These are phyloP conservation scores for Rhizopogon vulgaris DNA, from an alignment of 768 basidiomycete species.

Conservation along the genomic window DNA sequence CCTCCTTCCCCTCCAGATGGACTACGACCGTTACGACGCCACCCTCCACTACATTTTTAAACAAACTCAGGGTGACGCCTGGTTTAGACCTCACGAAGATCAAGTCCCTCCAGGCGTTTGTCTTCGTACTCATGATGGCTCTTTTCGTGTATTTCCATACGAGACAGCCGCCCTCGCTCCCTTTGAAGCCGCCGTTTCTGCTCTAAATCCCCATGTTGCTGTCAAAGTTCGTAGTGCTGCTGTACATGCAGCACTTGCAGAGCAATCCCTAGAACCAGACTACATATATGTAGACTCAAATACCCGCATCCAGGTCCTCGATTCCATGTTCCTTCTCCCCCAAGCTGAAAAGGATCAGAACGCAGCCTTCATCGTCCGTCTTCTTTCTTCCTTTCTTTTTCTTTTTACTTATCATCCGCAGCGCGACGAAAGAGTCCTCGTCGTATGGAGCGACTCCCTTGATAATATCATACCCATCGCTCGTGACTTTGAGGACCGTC, in stretches of 20 bases:
- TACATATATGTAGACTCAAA: conserved; percentile 43
- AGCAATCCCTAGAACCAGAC: conserved; percentile 21
- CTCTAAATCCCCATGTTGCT: conserved; percentile 50
- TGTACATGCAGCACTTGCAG: conserved; percentile 46
- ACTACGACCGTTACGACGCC: conserved; percentile 30
- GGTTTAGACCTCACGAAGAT: conserved; percentile 48
- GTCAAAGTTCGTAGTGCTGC: conserved; percentile 47
- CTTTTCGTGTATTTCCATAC: conserved; percentile 52
- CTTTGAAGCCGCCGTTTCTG: conserved; percentile 47
- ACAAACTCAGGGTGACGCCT: conserved; percentile 39
- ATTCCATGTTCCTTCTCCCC: conserved; percentile 71
- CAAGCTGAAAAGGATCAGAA: conserved; percentile 34
- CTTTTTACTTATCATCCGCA: conserved; percentile 16
- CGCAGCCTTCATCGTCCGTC: conserved; percentile 67
- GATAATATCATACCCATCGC: conserved; percentile 58
- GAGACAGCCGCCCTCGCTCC: conserved; percentile 46
- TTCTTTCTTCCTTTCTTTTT: not conserved
- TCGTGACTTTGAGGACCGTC: conserved; percentile 50
- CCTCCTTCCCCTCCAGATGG: too few species aligned
- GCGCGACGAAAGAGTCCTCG: conserved; percentile 79
- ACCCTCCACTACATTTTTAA: conserved; percentile 25
- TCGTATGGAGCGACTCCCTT: conserved; percentile 80
- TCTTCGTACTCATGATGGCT: conserved; percentile 40
- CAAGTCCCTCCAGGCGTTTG: conserved; percentile 42
- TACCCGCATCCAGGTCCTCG: conserved; percentile 78